phyloP scores from a whole-genome alignment of 768 basidiomycete genomes.

The Mycena pura region DNA sequence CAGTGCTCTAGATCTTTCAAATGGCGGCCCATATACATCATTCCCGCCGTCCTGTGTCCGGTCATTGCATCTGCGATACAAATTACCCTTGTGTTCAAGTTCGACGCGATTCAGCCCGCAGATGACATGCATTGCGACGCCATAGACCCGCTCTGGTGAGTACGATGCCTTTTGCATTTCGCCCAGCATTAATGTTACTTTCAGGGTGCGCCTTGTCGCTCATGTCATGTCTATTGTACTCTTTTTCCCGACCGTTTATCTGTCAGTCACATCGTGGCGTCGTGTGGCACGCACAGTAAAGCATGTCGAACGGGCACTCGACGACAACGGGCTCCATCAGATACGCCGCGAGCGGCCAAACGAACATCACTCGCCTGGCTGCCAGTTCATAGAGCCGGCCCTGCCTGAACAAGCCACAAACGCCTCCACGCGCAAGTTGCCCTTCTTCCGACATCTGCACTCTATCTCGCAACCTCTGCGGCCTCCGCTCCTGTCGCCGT shows the following conservation, averaged over 20 bases:
- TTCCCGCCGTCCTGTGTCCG: constrained; percentile 13
- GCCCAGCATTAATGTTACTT: background rate
- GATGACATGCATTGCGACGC: constrained; percentile 19
- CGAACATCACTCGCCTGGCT: background rate
- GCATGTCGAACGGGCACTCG: constrained; percentile 11
- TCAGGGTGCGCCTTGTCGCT: constrained; percentile 1
- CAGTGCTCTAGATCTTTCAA: background rate
- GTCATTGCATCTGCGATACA: background rate
- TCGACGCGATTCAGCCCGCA: constrained; percentile 12
- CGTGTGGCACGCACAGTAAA: background rate
- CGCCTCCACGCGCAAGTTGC: background rate
- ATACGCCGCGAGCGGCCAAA: constrained; percentile 7
- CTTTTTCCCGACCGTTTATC: background rate
- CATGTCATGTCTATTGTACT: background rate
- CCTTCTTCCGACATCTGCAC: constrained; percentile 7
- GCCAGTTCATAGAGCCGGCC: background rate
- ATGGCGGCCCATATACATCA: constrained; percentile 13
- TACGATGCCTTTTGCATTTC: background rate
- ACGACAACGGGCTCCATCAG: constrained; percentile 4
- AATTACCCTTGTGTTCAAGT: background rate
- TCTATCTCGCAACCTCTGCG: background rate
- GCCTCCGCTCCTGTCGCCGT: background rate
- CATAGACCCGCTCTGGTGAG: constrained; percentile 4
- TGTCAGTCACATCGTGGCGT: background rate
- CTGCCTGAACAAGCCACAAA: background rate